phyloP scores from a whole-genome alignment of 495 filamentous ascomycete species.

The Halenospora varia region DNA sequence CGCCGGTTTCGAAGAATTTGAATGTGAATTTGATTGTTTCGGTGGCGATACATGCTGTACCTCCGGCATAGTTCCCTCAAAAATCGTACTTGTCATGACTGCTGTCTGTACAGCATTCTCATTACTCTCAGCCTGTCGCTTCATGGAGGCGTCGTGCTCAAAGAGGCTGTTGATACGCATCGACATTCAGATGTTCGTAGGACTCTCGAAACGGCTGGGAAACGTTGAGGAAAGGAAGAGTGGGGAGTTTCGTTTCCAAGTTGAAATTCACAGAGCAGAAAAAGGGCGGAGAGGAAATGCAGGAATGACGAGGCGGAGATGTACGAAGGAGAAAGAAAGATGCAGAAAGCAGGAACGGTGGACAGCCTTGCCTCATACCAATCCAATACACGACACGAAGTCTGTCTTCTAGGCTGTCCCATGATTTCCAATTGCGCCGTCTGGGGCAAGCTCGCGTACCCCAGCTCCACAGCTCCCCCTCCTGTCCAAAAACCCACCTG shows the following conservation, averaged over 20 bases:
- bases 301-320: background rate
- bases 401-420: too few species aligned
- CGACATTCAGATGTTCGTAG: slow-evolving; percentile 24
- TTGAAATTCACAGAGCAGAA: background rate
- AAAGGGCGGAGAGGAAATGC: background rate
- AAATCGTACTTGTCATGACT: background rate
- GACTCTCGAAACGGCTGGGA: background rate
- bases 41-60: background rate
- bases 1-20: slow-evolving; percentile 3
- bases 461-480: background rate
- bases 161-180: slow-evolving; percentile 21
- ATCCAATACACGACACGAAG: background rate
- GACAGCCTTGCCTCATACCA: background rate
- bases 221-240: background rate
- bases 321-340: background rate
- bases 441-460: background rate
- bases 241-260: background rate
- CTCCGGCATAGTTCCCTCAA: background rate
- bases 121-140: slow-evolving; percentile 3
- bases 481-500: background rate
- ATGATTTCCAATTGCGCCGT: background rate
- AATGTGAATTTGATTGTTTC: background rate
- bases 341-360: background rate
- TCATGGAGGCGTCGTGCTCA: slow-evolving; percentile 9
- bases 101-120: background rate